Conservation (phyloP, 768 basidiomycete genomes). For the Termitomyces sp. region DNA sequence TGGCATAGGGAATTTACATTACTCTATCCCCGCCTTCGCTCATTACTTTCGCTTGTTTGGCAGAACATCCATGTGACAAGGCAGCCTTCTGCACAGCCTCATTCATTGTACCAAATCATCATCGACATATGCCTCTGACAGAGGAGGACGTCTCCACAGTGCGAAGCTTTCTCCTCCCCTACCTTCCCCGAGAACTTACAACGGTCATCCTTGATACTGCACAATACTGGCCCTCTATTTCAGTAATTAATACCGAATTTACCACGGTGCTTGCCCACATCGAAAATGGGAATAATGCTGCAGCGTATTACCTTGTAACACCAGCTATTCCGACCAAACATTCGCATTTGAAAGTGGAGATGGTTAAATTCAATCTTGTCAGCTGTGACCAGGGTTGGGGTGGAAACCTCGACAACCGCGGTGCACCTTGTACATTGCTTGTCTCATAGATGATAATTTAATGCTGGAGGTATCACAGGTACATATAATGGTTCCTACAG, state of each 20-base stretch:
- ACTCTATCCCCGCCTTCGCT: too few relatives aligned
- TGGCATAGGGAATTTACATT: too few relatives aligned
- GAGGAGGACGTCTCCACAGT: conserved; percentile 15
- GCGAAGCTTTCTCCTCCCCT: conserved; percentile 9
- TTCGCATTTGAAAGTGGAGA: conserved; percentile 12
- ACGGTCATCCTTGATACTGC: conserved; percentile 21
- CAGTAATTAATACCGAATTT: neutral
- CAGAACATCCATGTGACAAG: too few relatives aligned
- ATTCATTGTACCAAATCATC: too few relatives aligned
- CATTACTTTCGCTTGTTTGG: too few relatives aligned
- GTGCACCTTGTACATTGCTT: conserved; percentile 7
- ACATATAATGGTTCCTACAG: conserved; percentile 23
- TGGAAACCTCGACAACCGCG: conserved; percentile 15
- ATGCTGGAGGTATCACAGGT: conserved; percentile 10
- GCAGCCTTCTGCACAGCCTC: too few relatives aligned
- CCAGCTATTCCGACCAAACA: conserved; percentile 10
- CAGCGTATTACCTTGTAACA: conserved; percentile 16
- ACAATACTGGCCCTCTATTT: conserved; percentile 21
- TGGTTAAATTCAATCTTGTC: conserved; percentile 14
- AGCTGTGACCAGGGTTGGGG: conserved; percentile 29
- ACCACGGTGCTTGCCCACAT: conserved; percentile 6
- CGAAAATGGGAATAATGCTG: conserved; percentile 3
- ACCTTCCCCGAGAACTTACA: conserved; percentile 22
- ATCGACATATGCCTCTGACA: neutral
- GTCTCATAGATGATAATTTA: neutral